Evolutionary conservation across 2,329 filamentous ascomycete genomes (phyloP), one percentile per base, ranked within the genome.

Genomic region (Xylaria sp.): DNA sequence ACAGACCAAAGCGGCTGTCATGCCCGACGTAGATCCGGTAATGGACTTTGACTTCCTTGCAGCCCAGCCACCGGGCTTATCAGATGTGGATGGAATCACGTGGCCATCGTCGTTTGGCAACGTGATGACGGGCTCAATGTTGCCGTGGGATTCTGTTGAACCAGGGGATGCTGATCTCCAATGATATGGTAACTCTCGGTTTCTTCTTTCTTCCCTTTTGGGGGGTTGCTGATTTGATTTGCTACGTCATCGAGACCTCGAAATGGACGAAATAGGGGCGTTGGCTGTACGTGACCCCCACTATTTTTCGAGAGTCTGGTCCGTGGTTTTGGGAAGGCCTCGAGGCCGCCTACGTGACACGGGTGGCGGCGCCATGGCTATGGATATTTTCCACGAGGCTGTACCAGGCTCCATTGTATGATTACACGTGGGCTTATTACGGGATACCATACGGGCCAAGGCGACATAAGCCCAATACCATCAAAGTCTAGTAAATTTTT

Each of bases 31-130:
- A 5, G 60, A 70, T 17, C 63, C 68, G 11, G 60, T 69, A 6
- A 64, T 71, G 21, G 70, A 70, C 51, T 68, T 71, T 31, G 65
- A 67, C 10, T 71, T 71, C 57, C 57, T 70, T 25, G 58, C 51
- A 4, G 52, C 41, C 6, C 48, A 54, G 43, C 58, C 54, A 3
- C 17, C 58, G 0, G 27, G 13, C 1, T 11, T 54, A 8, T 47
- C 58, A 1, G 68, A 64, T 2, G 51, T 29, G 4, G 61, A 57
- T 9, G 61, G 54, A 4, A 54, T 27, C 9, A 31, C 46, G 17
- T 64, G 64, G 58, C 54, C 61, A 6, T 31, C 61, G 35, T 59
- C 54, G 15, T 64, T 62, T 19, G 62, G 58, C 6, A 62, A 62
- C 7, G 44, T 60, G 54, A 61, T 64, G 54, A 60, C 58, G 13